Base-by-base conservation (phyloP, 371 early-diverging fungal species). In the Mucor indicus region DNA sequence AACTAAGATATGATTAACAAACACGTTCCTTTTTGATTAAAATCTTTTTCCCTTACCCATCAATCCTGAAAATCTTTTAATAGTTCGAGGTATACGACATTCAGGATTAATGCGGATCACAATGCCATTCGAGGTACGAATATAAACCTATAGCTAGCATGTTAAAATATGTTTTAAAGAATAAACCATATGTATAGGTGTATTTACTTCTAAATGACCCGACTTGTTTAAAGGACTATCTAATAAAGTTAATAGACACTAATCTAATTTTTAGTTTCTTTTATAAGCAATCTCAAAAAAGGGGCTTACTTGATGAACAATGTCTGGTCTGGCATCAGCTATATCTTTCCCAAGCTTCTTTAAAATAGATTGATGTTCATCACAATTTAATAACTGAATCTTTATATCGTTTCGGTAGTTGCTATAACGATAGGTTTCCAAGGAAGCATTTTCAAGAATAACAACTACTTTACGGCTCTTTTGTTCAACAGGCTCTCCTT, bases 221-320 rank as follows among this genome's bases (percentile, higher is more conserved):
- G 98, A 89, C 67, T 97, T 96, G 81, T 98, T 98, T 55, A 98
- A 72, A n/a, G 99, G 99, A 50, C 90, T 90, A 76, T 99, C 99
- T 24, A 98, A 77, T 25, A 99, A 82, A 12, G 96, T 90, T 51
- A 99, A 75, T 33, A 99, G 81, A 64, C 97, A 97, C 89, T 96
- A 62, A 12, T n/a, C n/a, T n/a, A n/a, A n/a, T n/a, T n/a, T n/a
- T n/a, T n/a, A n/a, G n/a, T n/a, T n/a, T n/a, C n/a, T n/a, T n/a
- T n/a, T n/a, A n/a, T n/a, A n/a, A n/a, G n/a, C n/a, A n/a, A n/a
- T n/a, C n/a, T n/a, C 5, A 27, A 27, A 27, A 27, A 27, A 27
- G 5, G 11, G 29, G 12, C 38, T 53, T 77, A 88, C 90, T 77
- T 95, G 98, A 68, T 98, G 98, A 9, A 96, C 92, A 64, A 98